These are phyloP conservation scores for Xylaria nigripes DNA, from an alignment of 495 filamentous ascomycete genomes.

Conservation along the genomic window DNA sequence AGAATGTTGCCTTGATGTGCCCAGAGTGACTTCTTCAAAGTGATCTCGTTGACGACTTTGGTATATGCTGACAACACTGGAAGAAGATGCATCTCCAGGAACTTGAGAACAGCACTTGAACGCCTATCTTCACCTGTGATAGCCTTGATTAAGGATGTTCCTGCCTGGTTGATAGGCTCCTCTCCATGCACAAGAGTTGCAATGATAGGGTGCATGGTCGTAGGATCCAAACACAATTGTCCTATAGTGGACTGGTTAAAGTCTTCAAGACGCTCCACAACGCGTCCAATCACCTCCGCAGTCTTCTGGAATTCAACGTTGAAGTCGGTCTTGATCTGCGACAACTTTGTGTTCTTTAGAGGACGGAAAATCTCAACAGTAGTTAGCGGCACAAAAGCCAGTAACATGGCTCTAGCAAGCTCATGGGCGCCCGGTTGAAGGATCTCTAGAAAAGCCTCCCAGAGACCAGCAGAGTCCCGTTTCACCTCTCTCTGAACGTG, in stretches of 20 bases:
- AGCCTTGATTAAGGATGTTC: slow-evolving; percentile 71
- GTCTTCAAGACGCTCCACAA: slow-evolving; percentile 67
- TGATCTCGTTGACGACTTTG: slow-evolving; percentile 39
- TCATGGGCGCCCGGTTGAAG: slow-evolving; percentile 54
- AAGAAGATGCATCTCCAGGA: slow-evolving; percentile 54
- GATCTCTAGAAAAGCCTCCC: slow-evolving; percentile 65
- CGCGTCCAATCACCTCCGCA: slow-evolving; percentile 57
- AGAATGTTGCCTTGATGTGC: slow-evolving; percentile 24
- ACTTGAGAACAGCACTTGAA: slow-evolving; percentile 62
- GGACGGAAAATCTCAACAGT: slow-evolving; percentile 64
- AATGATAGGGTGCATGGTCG: slow-evolving; percentile 56
- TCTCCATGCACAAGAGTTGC: slow-evolving; percentile 61
- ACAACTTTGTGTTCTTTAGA: slow-evolving; percentile 39
- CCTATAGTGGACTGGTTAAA: slow-evolving; percentile 58
- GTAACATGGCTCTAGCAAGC: slow-evolving; percentile 62
- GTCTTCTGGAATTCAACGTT: slow-evolving; percentile 65
- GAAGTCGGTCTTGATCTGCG: slow-evolving; percentile 52
- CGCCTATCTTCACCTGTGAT: slow-evolving; percentile 62
- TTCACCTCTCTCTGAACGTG: slow-evolving; percentile 59
- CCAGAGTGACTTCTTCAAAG: slow-evolving; percentile 45
- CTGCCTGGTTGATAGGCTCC: slow-evolving; percentile 59
- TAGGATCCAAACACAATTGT: slow-evolving; percentile 53
- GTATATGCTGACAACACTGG: slow-evolving; percentile 31
- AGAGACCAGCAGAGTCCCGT: slow-evolving; percentile 58
- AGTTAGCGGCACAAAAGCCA: slow-evolving; percentile 58